A percentile compares a stretch with the other conserved stretches of the same genome.
Conservation (phyloP, 1,284 basidiomycete species). For the Sphaerobolus stellatus region DNA sequence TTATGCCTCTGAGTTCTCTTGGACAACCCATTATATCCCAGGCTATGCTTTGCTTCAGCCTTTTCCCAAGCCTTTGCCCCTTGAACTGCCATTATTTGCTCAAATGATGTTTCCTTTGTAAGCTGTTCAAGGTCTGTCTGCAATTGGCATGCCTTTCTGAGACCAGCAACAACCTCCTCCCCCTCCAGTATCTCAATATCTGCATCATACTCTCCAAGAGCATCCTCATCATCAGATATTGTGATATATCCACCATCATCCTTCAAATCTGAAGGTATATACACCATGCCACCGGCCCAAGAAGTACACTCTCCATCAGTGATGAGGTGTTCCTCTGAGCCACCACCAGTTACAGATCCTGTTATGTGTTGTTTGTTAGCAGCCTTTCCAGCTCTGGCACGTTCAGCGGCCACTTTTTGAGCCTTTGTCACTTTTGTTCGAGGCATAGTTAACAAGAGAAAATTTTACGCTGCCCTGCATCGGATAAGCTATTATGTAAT, state of each 20-base stretch:
- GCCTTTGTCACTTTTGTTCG: not conserved
- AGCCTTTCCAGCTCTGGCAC: not conserved
- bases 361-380: not conserved
- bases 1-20: not conserved
- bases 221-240: too few species aligned
- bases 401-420: not conserved
- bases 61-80: slow-evolving; percentile 8
- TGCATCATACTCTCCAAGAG: not conserved
- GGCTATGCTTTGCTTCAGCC: slow-evolving; percentile 4
- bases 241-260: too few species aligned
- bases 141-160: not conserved
- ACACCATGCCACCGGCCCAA: not conserved
- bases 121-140: too few species aligned
- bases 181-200: not conserved
- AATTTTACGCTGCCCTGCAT: not conserved
- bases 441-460: not conserved
- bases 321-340: not conserved
- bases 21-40: not conserved
- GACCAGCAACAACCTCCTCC: not conserved
- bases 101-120: not conserved
- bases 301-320: not conserved
- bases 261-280: not conserved
- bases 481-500: not conserved
- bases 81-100: not conserved
- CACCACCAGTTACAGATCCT: not conserved